Evolutionary conservation across 75 land plant genomes (phyloP).

Genomic region (Cunninghamia lanceolata): DNA sequence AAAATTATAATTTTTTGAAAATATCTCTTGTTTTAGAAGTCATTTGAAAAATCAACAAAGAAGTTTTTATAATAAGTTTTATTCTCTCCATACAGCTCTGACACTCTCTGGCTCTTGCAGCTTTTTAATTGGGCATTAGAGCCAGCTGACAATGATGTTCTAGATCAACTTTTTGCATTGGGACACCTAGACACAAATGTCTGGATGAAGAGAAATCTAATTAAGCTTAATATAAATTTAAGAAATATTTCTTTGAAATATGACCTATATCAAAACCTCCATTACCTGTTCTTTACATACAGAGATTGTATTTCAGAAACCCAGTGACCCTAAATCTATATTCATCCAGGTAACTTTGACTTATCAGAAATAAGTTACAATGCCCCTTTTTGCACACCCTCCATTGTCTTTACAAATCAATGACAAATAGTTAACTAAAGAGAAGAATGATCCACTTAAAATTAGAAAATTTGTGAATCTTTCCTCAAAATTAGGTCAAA

Average conservation of each 20-base stretch:
- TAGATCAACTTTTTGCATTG: slow-evolving; percentile 74
- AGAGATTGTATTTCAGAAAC: background rate
- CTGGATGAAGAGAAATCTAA: slow-evolving; percentile 63
- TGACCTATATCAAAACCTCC: background rate
- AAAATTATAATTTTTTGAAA: background rate
- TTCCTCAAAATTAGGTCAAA: background rate
- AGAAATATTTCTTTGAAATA: too few species aligned
- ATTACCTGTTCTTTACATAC: background rate
- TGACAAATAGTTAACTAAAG: background rate
- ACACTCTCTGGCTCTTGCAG: slow-evolving; percentile 32
- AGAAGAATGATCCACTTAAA: background rate
- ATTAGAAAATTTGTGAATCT: background rate
- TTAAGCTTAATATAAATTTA: too few species aligned
- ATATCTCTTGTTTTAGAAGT: background rate
- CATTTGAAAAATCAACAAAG: too few species aligned
- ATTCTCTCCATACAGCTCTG: background rate
- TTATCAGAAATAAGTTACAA: too few species aligned
- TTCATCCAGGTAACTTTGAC: background rate
- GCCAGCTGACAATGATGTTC: slow-evolving; percentile 79
- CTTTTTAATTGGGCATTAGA: slow-evolving; percentile 96
- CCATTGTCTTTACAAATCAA: background rate
- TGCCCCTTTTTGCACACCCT: background rate
- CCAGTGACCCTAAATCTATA: background rate
- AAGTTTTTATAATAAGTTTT: background rate
- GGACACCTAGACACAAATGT: slow-evolving; percentile 86